Evolutionary conservation across 345 rosid species (phyloP), one percentile per base, ranked within the genome.

Genomic region (Pistacia integerrima): DNA sequence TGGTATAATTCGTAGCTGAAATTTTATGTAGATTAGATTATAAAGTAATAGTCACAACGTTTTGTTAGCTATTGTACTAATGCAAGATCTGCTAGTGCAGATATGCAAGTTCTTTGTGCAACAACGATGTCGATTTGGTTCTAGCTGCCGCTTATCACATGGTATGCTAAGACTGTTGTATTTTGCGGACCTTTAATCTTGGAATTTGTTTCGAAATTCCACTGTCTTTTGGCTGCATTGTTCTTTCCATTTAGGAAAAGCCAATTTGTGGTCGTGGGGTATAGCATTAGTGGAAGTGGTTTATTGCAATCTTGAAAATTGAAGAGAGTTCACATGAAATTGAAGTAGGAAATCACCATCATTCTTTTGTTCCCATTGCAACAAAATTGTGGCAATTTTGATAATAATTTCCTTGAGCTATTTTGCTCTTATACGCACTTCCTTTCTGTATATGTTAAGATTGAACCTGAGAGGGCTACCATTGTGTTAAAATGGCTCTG

Each of bases 61-160:
- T 80, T 64, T 72, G 56, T 73, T 76, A 66, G 68, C 81, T 67
- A 73, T 28, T 77, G 3, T 87, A 85, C 97, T 93, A 83, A 95
- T 81, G 78, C 28, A 85, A 79, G 71, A 74, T 76, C 78, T 52
- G 81, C 77, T 82, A 77, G 83, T 90, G 94, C 99, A 96, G 98
- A 90, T 93, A 36, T 96, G 99, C 98, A 96, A 96, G 92, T 92
- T 92, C 92, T 96, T 93, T 87, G 86, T 87, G 84, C 97, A 93
- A 87, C 92, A 92, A 84, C 86, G 97, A 74, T 93, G 99, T 89
- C 94, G 97, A 80, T 96, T 91, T 93, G 98, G 97, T 78, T 74
- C 88, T 80, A 86, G 78, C 70, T 96, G 99, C 86, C 97, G 99
- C 87, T 82, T 82, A 70, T 93, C 97, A 54, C 98, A 93, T 83